Evolutionary conservation across 176 grass and related monocot species (phyloP), one percentile per base, ranked within the genome.

Genomic region (Aegilops longissima): DNA sequence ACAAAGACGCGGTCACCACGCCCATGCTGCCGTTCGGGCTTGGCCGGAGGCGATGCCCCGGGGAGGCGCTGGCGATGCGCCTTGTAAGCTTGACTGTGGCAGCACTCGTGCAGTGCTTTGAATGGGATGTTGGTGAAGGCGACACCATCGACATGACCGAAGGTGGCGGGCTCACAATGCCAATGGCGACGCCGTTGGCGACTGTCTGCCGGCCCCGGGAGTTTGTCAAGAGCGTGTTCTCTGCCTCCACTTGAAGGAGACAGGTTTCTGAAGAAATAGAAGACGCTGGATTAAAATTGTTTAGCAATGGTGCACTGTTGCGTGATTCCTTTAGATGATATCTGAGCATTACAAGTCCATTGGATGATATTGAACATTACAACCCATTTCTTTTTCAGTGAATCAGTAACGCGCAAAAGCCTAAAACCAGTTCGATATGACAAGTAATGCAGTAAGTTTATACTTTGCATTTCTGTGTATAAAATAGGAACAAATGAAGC

Each of bases 11-110:
- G 13, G 73, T 30, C 42, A 76, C 73, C 45, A 27, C 71, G 18
- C 69, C 79, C 62, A 78, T 97, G 80, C 27, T 97, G 77, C 88
- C 92, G 24, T 97, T 97, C 40, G 95, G 95, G 33, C 54, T 82
- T 8, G 94, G 92, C 4, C 86, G 92, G 86, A 25, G 92, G 20
- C 77, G 84, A 6, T 97, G 94, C 24, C 89, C 87, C 1, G 94
- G 94, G 2, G 94, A 97, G 13, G 87, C 64, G 7, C 40, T 97
- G 27, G 90, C 92, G 0, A 16, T 87, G 78, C 80, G 89, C 3
- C 59, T 92, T 5, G 47, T 97, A 3, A 9, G 74, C 67, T 24
- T 91, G 66, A 61, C 88, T 5, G 12, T 94, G 36, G 95, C 89
- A 11, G 84, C 86, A 5, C 73, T 92, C 13, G 5, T 97, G 30